phyloP scores from a whole-genome alignment of 805 yeast species.

The Yarrowia osloensis region DNA sequence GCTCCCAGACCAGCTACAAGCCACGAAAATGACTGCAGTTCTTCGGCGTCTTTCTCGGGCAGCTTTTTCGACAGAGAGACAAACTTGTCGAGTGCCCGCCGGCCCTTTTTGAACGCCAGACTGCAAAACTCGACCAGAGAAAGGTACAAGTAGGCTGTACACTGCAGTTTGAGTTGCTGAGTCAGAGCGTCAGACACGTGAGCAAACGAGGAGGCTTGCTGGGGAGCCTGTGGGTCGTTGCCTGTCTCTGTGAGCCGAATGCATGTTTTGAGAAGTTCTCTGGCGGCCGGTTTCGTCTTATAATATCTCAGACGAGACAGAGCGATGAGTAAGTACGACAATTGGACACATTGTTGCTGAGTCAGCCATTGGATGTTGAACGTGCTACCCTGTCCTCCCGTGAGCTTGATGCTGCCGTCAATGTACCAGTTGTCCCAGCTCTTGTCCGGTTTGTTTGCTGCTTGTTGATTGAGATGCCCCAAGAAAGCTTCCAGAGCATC shows the following conservation, averaged over 20 bases:
- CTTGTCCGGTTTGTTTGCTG: conserved; percentile 24
- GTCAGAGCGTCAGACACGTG: not conserved
- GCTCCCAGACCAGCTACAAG: conserved; percentile 13
- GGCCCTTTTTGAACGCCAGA: conserved; percentile 17
- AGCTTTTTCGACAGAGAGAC: not conserved
- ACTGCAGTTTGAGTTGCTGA: conserved; percentile 1
- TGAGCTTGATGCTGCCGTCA: conserved; percentile 21
- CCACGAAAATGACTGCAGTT: conserved; percentile 6
- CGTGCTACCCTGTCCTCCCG: conserved; percentile 8
- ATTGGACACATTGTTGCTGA: not conserved
- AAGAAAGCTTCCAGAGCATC: not conserved
- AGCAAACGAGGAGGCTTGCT: not conserved
- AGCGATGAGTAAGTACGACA: not conserved
- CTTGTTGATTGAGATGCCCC: not conserved
- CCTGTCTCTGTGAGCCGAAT: not conserved
- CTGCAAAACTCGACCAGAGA: conserved; percentile 20
- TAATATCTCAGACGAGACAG: not conserved
- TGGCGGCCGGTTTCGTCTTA: conserved; percentile 5
- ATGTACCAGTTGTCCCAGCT: conserved; percentile 29
- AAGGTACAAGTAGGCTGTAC: conserved; percentile 9
- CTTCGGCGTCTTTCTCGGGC: conserved; percentile 2
- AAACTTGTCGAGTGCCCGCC: conserved; percentile 3
- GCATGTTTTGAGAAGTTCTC: conserved; percentile 1
- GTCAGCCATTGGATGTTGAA: conserved; percentile 26
- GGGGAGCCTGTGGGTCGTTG: not conserved